These are phyloP conservation scores for Salvia sclarea DNA, from an alignment of 305 asterid genomes.

Conservation along the genomic window DNA sequence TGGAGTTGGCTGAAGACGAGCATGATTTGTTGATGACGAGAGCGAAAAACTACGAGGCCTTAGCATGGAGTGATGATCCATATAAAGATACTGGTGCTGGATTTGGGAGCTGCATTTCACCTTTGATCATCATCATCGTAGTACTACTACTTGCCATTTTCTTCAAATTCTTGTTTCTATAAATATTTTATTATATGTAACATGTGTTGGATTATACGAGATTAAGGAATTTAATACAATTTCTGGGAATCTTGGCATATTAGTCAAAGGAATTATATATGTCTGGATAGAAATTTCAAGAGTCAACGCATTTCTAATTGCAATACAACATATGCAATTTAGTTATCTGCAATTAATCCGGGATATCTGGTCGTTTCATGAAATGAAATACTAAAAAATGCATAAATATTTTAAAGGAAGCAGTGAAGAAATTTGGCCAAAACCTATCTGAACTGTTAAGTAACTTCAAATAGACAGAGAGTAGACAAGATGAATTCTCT, in stretches of 20 bases:
- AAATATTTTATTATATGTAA: too few relatives aligned
- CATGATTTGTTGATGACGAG: neutral
- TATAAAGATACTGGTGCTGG: neutral
- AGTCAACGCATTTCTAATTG: neutral
- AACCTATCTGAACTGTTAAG: neutral
- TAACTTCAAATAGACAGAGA: neutral
- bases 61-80: neutral
- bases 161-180: neutral
- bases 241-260: neutral
- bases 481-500: neutral
- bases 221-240: neutral
- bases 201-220: too few relatives aligned
- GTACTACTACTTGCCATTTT: neutral
- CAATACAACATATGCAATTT: neutral
- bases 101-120: constrained; percentile 10
- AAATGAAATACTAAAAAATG: too few relatives aligned
- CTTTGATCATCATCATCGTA: neutral
- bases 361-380: neutral
- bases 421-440: neutral
- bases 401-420: too few relatives aligned
- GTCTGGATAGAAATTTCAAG: neutral
- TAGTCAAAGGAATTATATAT: neutral
- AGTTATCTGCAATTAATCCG: neutral
- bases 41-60: neutral
- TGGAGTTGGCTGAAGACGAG: constrained; percentile 36